A percentile compares a stretch with the other conserved stretches of the same genome.
Evolutionary conservation across 805 yeast genomes (phyloP).

Genomic region (Yamadazyma nakazawae): DNA sequence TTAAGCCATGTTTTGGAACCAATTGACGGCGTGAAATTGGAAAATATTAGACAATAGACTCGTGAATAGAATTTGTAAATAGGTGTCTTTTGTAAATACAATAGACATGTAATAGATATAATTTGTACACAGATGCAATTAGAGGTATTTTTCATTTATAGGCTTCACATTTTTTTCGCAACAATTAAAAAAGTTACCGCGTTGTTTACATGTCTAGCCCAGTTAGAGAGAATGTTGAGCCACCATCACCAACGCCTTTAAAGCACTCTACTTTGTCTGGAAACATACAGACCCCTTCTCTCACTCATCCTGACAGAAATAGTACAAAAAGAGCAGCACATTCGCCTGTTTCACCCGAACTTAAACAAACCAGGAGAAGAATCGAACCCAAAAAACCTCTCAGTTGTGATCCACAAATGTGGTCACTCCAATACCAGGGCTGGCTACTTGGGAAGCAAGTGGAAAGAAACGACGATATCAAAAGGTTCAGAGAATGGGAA

Average conservation of each 20-base stretch:
- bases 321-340: conserved; percentile 29
- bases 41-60: neutral
- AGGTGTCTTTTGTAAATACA: too few species aligned
- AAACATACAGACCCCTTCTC: neutral
- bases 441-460: conserved; percentile 29
- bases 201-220: conserved; percentile 1
- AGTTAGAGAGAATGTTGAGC: neutral
- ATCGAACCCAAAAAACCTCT: conserved; percentile 13
- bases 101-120: too few species aligned
- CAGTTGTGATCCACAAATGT: conserved; percentile 8
- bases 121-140: too few species aligned
- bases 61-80: neutral
- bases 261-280: neutral
- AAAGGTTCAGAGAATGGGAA: conserved; percentile 29
- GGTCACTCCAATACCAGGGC: conserved; percentile 25
- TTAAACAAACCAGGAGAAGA: conserved; percentile 18
- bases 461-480: conserved; percentile 20
- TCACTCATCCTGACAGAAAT: neutral
- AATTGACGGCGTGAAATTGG: neutral
- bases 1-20: conserved; percentile 14
- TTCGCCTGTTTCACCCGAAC: conserved; percentile 33
- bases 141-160: too few species aligned
- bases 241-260: neutral
- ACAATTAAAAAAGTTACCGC: neutral
- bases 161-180: neutral